Base-by-base conservation (phyloP, 768 basidiomycete species). In the Cyclocybe aegerita region DNA sequence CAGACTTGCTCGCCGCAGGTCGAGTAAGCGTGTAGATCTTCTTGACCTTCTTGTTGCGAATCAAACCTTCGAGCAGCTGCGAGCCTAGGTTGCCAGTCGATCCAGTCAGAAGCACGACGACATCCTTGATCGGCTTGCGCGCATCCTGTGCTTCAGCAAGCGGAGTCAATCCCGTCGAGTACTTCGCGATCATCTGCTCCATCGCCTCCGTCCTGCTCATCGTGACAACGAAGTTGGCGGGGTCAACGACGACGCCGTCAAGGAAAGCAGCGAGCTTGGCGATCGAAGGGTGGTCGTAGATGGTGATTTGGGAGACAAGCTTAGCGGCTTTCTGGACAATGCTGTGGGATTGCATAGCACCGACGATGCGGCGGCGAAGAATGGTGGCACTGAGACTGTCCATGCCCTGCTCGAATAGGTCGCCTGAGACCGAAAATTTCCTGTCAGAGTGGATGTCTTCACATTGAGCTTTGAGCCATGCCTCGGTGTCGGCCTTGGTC, bases 21-120 rank as follows among this genome's bases (percentile, higher is more conserved):
- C 71, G 59, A 49, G 73, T 72, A 16, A 72, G 50, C 0, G 65
- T 60, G 41, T 72, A 74, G 6, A 74, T 56, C 17, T 50, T 60
- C 30, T 58, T 48, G 1, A 70, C 63, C 1, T 16, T 32, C 0
- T 53, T 37, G 16, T 50, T 31, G 10, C 42, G 34, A 7, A 43
- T 14, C 2, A 50, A 36, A 7, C 41, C 17, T 12, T 50, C 31
- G 12, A 50, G 30, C 14, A 50, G 31, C 32, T 50, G 33, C 8
- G 49, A 43, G 29, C 49, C 49, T 4, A 50, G 29, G 17, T 50
- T 35, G 9, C 49, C 49, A 11, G 49, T 50, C 14, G 49, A 50
- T 9, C 49, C 49, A 2, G 49, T 50, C 9, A 50, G 33, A 16
- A 50, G 42, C 3, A 50, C 41, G 2, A 17, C 7, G 15, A 15